phyloP scores from a whole-genome alignment of 495 filamentous ascomycete genomes.

The Echria macrotheca region DNA sequence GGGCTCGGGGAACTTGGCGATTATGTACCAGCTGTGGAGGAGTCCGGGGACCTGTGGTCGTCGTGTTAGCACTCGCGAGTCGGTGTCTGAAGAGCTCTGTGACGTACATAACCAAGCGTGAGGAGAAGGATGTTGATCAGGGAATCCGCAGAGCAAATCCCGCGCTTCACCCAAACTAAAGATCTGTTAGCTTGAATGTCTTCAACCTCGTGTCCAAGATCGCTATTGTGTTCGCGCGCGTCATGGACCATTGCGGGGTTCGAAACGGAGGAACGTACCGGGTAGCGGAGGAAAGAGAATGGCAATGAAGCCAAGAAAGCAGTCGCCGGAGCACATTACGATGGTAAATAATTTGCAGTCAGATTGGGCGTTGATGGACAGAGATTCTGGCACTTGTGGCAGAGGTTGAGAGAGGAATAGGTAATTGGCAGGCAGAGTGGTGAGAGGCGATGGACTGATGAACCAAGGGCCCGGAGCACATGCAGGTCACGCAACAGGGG shows the following conservation, averaged over 20 bases:
- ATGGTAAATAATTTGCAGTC: not conserved
- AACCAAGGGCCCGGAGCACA: no score
- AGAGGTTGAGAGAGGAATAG: no score
- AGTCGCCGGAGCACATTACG: conserved; percentile 63
- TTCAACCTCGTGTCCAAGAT: not conserved
- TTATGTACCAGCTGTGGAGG: conserved; percentile 97
- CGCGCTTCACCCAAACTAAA: conserved; percentile 90
- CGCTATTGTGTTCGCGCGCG: no score
- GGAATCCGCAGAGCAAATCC: conserved; percentile 88
- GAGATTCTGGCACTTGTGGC: no score
- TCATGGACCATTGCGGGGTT: conserved; percentile 11
- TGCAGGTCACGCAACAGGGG: conserved; percentile 10
- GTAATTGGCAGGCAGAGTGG: no score
- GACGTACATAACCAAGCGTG: conserved; percentile 66
- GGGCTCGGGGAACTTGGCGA: conserved; percentile 77
- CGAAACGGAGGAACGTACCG: conserved; percentile 51
- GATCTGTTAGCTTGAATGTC: conserved; percentile 11
- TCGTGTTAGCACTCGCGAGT: conserved; percentile 4
- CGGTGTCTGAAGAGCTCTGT: not conserved
- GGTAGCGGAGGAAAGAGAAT: conserved; percentile 91
- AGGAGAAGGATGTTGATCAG: conserved; percentile 94
- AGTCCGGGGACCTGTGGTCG: conserved; percentile 68
- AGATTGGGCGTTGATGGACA: no score
- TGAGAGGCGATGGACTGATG: no score
- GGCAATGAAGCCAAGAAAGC: conserved; percentile 82